phyloP scores from a whole-genome alignment of 495 filamentous ascomycete species.

The Apodospora peruviana region DNA sequence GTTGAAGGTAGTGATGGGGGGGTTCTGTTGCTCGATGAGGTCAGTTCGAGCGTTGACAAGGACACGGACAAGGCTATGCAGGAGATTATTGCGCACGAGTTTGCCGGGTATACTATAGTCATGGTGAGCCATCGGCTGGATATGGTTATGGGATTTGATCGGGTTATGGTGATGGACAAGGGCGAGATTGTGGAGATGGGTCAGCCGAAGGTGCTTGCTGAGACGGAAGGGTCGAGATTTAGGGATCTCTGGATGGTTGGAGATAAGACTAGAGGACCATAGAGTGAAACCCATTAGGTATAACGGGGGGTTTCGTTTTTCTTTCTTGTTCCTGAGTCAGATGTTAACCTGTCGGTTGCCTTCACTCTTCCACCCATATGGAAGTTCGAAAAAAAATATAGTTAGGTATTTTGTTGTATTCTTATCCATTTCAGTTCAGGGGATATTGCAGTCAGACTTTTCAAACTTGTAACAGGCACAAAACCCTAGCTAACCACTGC shows the following conservation, averaged over 20 bases:
- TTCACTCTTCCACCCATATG: no score
- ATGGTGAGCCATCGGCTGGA: constrained; percentile 43
- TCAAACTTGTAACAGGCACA: no score
- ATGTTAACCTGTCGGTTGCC: no score
- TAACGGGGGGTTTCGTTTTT: no score
- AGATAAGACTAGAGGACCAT: no score
- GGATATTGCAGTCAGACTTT: no score
- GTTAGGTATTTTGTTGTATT: no score
- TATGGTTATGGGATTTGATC: constrained; percentile 40
- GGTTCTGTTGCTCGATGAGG: constrained; percentile 34
- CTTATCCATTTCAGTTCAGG: no score
- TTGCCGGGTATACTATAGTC: constrained; percentile 41
- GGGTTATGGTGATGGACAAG: constrained; percentile 39
- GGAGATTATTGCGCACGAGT: constrained; percentile 37
- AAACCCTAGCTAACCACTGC: no score
- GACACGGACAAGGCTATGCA: constrained; percentile 42
- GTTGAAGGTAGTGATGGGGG: constrained; percentile 16
- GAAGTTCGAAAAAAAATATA: no score
- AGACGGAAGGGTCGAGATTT: constrained; percentile 28
- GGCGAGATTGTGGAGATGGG: constrained; percentile 39
- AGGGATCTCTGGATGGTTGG: constrained; percentile 26
- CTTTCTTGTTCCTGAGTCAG: no score
- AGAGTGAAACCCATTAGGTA: no score
- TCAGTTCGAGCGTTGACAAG: constrained; percentile 38
- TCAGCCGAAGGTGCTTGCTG: constrained; percentile 24